phyloP scores from a whole-genome alignment of 352 stramenopile genomes.

The Blastocystis sp. region DNA sequence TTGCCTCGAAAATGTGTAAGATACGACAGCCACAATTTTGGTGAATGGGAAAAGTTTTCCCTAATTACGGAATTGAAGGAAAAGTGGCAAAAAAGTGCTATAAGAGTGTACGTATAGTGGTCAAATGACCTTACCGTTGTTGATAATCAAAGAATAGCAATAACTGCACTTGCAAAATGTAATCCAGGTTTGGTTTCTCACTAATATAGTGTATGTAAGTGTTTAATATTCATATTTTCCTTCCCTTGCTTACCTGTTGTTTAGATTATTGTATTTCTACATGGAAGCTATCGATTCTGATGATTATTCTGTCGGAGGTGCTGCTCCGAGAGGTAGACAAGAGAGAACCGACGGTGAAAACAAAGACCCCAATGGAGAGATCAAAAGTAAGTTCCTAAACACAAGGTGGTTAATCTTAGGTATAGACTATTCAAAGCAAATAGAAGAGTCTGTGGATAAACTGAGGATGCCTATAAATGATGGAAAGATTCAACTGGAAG shows the following conservation, averaged over 20 bases:
- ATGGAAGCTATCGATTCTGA: constrained; percentile 60
- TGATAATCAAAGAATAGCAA: constrained; percentile 15
- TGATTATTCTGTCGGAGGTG: constrained; percentile 35
- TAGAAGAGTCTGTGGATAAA: constrained; percentile 55
- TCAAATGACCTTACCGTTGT: background rate
- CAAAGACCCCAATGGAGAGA: background rate
- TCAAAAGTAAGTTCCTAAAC: constrained; percentile 6
- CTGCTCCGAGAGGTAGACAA: background rate
- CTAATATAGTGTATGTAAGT: constrained; percentile 58
- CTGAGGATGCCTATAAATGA: constrained; percentile 35
- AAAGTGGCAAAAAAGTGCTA: background rate
- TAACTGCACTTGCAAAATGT: constrained; percentile 34
- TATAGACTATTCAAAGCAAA: constrained; percentile 57
- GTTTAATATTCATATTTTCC: background rate
- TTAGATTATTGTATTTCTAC: constrained; percentile 57
- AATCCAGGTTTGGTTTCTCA: constrained; percentile 57
- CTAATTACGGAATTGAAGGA: background rate
- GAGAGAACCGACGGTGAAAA: background rate
- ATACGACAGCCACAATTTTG: constrained; percentile 1
- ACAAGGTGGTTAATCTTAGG: background rate
- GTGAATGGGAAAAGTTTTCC: background rate
- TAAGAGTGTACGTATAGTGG: background rate
- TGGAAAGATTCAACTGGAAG: constrained; percentile 32
- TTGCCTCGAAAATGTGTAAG: background rate
- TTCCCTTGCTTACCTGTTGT: background rate